Base-by-base conservation (phyloP, 495 filamentous ascomycete genomes). In the Annulohypoxylon nitens region DNA sequence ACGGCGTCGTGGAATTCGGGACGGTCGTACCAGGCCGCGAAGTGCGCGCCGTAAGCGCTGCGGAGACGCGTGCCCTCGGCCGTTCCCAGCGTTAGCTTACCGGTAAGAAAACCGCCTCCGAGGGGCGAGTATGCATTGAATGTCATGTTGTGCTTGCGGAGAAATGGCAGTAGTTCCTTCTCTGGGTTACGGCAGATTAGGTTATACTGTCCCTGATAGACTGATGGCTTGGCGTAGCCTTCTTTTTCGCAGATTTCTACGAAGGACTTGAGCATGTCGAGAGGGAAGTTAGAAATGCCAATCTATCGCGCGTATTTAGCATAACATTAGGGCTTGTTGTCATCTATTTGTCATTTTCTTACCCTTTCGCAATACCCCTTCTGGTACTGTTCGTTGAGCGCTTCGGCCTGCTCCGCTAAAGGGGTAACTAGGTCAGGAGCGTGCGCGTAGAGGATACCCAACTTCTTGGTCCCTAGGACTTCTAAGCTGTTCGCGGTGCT, bases 161-260 rank as follows among this genome's bases (percentile, higher is more conserved):
- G 77, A 4, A 81, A 70, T 0, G 83, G 83, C 36, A 87, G 69
- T 6, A 88, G 71, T 9, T 81, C 79, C 2, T 73, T 63, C 62
- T 86, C 87, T 1, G 72, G 73, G 4, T 64, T 63, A 9, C 86
- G 80, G 11, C 75, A 78, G 53, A 86, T 69, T 7, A 79, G 73
- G 51, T 83, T 83, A 68, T 88, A 88, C 20, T 83, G 76, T 2
- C 85, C 83, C 67, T 89, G 85, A 67, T 86, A 89, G 25, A 86
- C 81, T 5, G 76, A 78, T 0, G 86, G 86, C 47, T 82, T 80
- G 60, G 85, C 66, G 67, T 78, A 86, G 39, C 78, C 77, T 7
- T 84, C 78, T 16, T 74, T 76, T 23, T 83, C 80, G 70, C 83
- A 85, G 51, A 86, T 81, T 39, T 70, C 64, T 16, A 84, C 64